Evolutionary conservation across 306 rosid species (phyloP).

Genomic region (Prunus dulcis): DNA sequence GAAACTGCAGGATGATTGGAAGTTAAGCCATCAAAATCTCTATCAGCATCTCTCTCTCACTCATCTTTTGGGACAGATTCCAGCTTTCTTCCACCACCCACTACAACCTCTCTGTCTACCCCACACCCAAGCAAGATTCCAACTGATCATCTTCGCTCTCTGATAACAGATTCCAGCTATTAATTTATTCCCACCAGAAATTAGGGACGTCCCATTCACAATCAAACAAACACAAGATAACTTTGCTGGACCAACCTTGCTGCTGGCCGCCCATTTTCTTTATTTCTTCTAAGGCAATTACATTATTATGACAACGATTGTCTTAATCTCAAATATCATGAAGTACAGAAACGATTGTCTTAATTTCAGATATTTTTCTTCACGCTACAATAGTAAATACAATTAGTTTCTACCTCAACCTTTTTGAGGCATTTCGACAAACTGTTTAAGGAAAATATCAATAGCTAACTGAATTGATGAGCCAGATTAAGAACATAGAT

Average conservation of each 20-base stretch:
- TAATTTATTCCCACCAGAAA: not conserved
- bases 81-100: conserved; percentile 6
- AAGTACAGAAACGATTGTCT: not conserved
- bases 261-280: not conserved
- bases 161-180: not conserved
- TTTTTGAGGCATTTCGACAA: not conserved
- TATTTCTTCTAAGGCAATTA: not conserved
- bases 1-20: not conserved
- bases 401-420: not conserved
- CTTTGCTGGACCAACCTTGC: not conserved
- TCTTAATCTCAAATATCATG: not conserved
- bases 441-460: no score
- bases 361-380: not conserved
- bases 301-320: not conserved
- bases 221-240: not conserved
- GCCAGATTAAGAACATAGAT: no score
- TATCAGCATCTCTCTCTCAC: not conserved
- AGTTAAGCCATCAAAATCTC: conserved; percentile 8
- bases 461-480: no score
- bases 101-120: not conserved
- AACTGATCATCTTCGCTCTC: not conserved
- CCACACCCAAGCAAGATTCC: not conserved
- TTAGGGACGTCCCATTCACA: not conserved
- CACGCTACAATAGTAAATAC: not conserved
- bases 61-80: not conserved